Evolutionary conservation across 768 basidiomycete genomes (phyloP), one percentile per base, ranked within the genome.

Genomic region (Mycena sanguinolenta): DNA sequence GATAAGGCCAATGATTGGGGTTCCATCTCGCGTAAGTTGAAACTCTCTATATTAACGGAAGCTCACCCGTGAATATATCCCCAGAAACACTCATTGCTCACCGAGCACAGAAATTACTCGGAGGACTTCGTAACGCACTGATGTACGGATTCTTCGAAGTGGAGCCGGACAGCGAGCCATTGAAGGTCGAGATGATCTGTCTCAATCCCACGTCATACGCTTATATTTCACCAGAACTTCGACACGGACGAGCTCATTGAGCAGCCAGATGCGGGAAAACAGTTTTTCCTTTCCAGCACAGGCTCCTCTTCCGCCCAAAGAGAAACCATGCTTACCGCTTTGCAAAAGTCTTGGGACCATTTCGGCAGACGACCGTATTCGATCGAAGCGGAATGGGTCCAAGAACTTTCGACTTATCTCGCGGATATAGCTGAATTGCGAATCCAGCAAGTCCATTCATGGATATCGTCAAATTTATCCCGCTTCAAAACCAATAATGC

Each of bases 1-100:
- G 38, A 9, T 21, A 49, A 90, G 90, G 84, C 87, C 2, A 90
- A 90, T 39, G 90, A 91, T 69, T 91, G 90, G 90, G 88, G 88
- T 19, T 82, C 90, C 0, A 79, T 91, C 58, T 90, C 90, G 55
- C 89, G 90, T 91, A 72, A 58, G 89, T 77, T 28, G 86, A 75
- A n/a, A 59, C 65, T 5, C 30, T 68, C 34, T 21, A 10, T 19
- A 1, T 3, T 1, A 12, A n/a, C n/a, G 7, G 32, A 34, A 5
- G 28, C 38, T n/a, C 32, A 39, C 39, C 28, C 23, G 1, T 17
- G 23, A 42, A 4, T 54, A 3, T 28, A 63, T 17, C n/a, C 67
- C 12, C 65, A 88, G 86, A 87, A 80, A 86, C 84, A 1, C 82
- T 87, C 75, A 82, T 83, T 3, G 81, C 84, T 21, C 86, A 87